Evolutionary conservation across 192 early-diverging fungal species (phyloP), one percentile per base, ranked within the genome.

Genomic region (Umbelopsis sp.): DNA sequence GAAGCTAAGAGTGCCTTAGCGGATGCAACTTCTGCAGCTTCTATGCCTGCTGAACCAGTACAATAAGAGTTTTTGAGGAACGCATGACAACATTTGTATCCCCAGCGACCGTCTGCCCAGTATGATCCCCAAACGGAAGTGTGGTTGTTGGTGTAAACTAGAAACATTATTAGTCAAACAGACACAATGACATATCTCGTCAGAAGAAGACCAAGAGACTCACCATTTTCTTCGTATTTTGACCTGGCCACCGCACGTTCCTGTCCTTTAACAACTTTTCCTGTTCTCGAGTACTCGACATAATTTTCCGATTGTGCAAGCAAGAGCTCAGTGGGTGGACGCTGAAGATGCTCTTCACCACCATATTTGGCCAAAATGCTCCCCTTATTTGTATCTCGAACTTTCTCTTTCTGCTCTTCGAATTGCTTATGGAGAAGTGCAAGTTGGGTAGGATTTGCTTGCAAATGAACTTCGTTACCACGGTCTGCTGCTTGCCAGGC

Each of bases 71-170:
- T 94, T 55, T 89, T 82, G 45, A 88, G 72, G 52, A 90, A 87
- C 44, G 91, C 88, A 48, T 88, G 90, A 78, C 98, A 99, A 74
- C 98, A 99, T 46, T 86, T 84, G 82, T 97, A 99, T 22, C 98
- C 98, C 98, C 97, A 99, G 49, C 89, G 84, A 10, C 95, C 95
- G 74, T 95, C 91, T 30, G 86, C 82, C 98, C 98, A 99, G 76
- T 87, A 99, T 25, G 94, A 96, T 1, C 98, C 98, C 94, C 93
- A 99, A 20, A 98, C 89, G 22, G 87, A 75, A 7, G 82, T 87
- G 80, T 99, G 97, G 74, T 97, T 98, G 69, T 91, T 84, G 45
- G 83, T 85, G 66, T 78, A 82, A 45, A 95, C 91, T 83, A 35
- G 9, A 69, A 69, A 45, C 66, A 71, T 46, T 46, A 20, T 46